Evolutionary conservation across 2,329 filamentous ascomycete species (phyloP).

Genomic region (Penicillium sp.): DNA sequence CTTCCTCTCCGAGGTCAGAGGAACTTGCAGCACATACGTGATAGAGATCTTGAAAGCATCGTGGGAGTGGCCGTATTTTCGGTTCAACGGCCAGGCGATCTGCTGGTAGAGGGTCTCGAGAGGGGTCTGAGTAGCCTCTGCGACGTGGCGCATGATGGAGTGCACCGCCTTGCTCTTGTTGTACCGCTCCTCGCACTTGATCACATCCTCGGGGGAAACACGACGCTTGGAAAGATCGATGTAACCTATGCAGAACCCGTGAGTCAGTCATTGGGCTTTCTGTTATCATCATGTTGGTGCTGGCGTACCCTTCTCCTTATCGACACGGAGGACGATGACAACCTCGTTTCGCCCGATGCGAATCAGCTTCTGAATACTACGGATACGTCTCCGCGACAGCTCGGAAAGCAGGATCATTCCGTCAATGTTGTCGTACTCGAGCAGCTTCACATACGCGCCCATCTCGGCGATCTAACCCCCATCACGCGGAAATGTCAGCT

Average conservation of each 20-base stretch:
- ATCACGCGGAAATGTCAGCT: conserved; percentile 17
- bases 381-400: conserved; percentile 94
- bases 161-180: conserved; percentile 99
- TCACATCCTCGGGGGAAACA: conserved; percentile 94
- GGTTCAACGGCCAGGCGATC: conserved; percentile 96
- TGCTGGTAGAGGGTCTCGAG: conserved; percentile 92
- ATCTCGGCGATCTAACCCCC: conserved; percentile 86
- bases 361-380: conserved; percentile 98
- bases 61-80: conserved; percentile 93
- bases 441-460: conserved; percentile 98
- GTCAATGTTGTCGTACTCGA: conserved; percentile 99
- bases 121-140: conserved; percentile 92
- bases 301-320: conserved; percentile 89
- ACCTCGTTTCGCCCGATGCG: conserved; percentile 98
- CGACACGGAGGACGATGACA: conserved; percentile 95
- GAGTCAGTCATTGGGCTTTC: conserved; percentile 20
- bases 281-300: conserved; percentile 3
- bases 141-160: conserved; percentile 97
- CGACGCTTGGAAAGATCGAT: conserved; percentile 98
- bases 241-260: conserved; percentile 61
- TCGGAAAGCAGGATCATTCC: conserved; percentile 99
- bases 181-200: conserved; percentile 98
- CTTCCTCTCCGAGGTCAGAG: neutral
- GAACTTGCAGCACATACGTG: conserved; percentile 62
- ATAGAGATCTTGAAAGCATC: conserved; percentile 99